Base-by-base conservation (phyloP, 2,329 filamentous ascomycete genomes). In the Aspergillus calidoustus region DNA sequence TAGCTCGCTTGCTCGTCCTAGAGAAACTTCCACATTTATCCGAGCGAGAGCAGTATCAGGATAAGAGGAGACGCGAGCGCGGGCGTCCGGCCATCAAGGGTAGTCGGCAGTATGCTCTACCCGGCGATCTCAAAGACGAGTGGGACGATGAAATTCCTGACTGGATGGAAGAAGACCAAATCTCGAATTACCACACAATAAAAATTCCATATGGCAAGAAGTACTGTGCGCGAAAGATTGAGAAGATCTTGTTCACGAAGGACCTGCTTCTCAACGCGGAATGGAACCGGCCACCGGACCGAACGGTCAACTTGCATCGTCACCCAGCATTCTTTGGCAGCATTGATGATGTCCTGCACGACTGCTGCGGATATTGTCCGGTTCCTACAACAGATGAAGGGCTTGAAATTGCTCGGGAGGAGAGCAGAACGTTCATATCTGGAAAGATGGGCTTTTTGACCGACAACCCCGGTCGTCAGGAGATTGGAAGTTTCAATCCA, bases 281-380 rank as follows among this genome's bases (percentile, higher is more conserved):
- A 72, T 96, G 92, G 92, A 96, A 95, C 68, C 87, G 89, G 65
- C 82, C 85, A 1, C 87, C 91, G 63, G 88, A 92, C 47, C 86
- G 92, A n/a, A 81, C 88, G 28, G 89, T 93, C 1, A 87, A 91
- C 64, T 81, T 96, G 6, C 92, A 96, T 76, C 86, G 92, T 2
- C 92, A 96, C 69, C 92, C 92, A 3, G 91, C 90, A 11, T 96
- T 96, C 74, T 94, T 96, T 69, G 92, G 92, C 0, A 84, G 87
- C 34, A 86, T 89, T 4, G 81, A 89, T 59, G 89, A 95, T 76
- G 85, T 95, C 7, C 85, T 94, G 57, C 80, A 87, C 30, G 92
- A 96, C 71, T 96, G 92, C 74, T 96, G 92, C 72, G 91, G 91
- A 11, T 87, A 81, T 66, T 96, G 92, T 66, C 92, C 92, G 0